Evolutionary conservation across 495 filamentous ascomycete genomes (phyloP), one percentile per base, ranked within the genome.

Genomic region (Rostrohypoxylon terebratum): DNA sequence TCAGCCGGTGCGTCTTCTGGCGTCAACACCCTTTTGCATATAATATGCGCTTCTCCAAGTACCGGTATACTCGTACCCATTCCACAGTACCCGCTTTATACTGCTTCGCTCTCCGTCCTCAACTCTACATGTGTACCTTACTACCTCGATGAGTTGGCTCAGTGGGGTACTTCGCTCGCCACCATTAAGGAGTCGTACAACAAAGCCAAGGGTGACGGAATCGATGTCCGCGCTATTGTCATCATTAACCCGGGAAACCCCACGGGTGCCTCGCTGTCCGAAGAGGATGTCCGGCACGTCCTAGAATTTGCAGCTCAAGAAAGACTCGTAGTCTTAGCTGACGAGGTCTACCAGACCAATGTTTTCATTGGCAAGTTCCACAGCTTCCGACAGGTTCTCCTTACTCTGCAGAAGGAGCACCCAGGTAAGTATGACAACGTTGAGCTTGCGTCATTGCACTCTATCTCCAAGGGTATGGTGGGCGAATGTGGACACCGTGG

Each of bases 311-410:
- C 96, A 28, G 90, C 91, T 9, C 85, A 94, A 79, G 88, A 98
- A 83, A 90, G 90, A 61, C 87, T 99, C 14, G 94, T 98, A 13
- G 83, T 98, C 44, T 84, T 99, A 44, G 96, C 96, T 63, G 96
- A 99, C 75, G 96, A 99, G 81, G 96, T 99, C 7, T 99, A 99
- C 87, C 96, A 99, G 82, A 98, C 96, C 77, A 99, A 99, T 80
- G 91, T 99, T 73, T 99, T 98, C 83, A 78, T 90, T 50, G 96
- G 96, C 77, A 85, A 94, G 74, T 98, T 98, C 84, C 89, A 92
- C 79, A 94, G 91, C 61, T 98, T 99, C 89, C 97, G 98, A 84
- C 90, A 92, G 75, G 88, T 90, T 38, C 89, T 99, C 11, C 89
- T 94, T 20, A 90, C 92, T 74, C 81, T 98, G 48, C 96, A 98